Evolutionary conservation across 495 filamentous ascomycete species (phyloP).

Genomic region (Penicillium flavigenum): DNA sequence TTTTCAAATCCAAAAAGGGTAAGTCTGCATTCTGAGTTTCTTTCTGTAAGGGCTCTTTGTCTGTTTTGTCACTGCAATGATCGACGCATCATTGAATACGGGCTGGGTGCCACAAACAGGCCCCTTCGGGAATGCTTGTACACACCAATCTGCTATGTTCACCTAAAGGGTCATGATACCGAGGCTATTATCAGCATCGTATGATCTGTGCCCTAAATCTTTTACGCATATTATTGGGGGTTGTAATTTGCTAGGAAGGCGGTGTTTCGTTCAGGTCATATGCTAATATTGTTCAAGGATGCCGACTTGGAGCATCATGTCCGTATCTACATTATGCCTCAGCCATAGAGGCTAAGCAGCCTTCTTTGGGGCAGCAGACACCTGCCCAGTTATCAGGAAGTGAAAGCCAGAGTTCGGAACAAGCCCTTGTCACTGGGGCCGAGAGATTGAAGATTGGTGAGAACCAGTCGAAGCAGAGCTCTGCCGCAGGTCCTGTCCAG

Average conservation of each 20-base stretch:
- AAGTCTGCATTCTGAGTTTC: conserved; percentile 16
- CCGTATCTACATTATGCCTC: conserved; percentile 42
- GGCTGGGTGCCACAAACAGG: neutral
- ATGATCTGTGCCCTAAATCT: neutral
- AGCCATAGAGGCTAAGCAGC: conserved; percentile 10
- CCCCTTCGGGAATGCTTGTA: neutral
- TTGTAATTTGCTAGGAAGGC: neutral
- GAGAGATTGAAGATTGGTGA: conserved; percentile 18
- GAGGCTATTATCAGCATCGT: neutral
- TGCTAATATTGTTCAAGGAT: conserved; percentile 37
- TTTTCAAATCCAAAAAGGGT: conserved; percentile 31
- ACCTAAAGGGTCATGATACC: conserved; percentile 1
- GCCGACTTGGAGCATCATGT: conserved; percentile 41
- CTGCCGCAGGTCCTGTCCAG: conserved; percentile 19
- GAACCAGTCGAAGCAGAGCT: conserved; percentile 12
- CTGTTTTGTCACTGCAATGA: neutral
- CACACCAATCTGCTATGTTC: neutral
- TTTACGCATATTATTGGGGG: neutral
- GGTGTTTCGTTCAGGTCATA: conserved; percentile 2
- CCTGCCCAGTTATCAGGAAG: conserved; percentile 6
- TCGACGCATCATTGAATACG: conserved; percentile 7
- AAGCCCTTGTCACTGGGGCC: conserved; percentile 9
- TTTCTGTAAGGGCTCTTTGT: conserved; percentile 4
- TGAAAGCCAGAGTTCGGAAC: conserved; percentile 8
- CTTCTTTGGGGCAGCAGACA: conserved; percentile 14